Evolutionary conservation across 2,329 filamentous ascomycete species (phyloP).

Genomic region (Colletotrichum sp.): DNA sequence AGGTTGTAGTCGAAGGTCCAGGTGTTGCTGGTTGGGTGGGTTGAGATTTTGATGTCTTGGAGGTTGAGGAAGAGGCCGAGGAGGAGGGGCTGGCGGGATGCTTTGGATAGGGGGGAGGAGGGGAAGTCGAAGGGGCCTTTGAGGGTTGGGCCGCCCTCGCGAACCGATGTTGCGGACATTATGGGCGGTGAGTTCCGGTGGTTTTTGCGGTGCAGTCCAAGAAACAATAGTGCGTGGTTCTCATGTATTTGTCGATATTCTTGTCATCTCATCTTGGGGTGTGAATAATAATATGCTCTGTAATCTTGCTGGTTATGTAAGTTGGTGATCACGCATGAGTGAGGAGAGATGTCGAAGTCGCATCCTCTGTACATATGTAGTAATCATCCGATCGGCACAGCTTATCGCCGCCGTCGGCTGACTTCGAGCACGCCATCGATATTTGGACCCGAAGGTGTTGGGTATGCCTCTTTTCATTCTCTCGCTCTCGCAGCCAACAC

Average conservation of each 20-base stretch:
- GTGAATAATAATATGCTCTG: background rate
- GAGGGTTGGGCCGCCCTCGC: background rate
- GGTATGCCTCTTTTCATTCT: too few relatives aligned
- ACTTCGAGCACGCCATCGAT: background rate
- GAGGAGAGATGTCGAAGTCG: constrained; percentile 1
- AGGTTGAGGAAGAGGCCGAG: constrained; percentile 1
- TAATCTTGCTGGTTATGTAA: background rate
- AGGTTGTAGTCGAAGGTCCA: background rate
- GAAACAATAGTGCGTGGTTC: too few relatives aligned
- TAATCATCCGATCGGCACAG: background rate
- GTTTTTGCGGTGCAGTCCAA: background rate
- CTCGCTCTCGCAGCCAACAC: too few relatives aligned
- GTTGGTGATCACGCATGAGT: background rate
- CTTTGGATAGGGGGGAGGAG: background rate
- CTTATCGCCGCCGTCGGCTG: background rate
- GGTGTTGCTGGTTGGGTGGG: background rate
- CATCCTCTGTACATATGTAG: background rate
- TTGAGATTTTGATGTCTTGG: constrained; percentile 4
- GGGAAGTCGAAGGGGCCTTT: constrained; percentile 1
- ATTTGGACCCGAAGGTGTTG: background rate
- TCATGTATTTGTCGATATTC: background rate
- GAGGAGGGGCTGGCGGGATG: background rate
- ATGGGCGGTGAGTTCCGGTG: fast-evolving
- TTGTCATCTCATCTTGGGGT: background rate
- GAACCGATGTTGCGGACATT: constrained; percentile 5